A percentile compares a stretch with the other conserved stretches of the same genome.
phyloP scores from a whole-genome alignment of 2,329 filamentous ascomycete species.

The Aureobasidium sp. region DNA sequence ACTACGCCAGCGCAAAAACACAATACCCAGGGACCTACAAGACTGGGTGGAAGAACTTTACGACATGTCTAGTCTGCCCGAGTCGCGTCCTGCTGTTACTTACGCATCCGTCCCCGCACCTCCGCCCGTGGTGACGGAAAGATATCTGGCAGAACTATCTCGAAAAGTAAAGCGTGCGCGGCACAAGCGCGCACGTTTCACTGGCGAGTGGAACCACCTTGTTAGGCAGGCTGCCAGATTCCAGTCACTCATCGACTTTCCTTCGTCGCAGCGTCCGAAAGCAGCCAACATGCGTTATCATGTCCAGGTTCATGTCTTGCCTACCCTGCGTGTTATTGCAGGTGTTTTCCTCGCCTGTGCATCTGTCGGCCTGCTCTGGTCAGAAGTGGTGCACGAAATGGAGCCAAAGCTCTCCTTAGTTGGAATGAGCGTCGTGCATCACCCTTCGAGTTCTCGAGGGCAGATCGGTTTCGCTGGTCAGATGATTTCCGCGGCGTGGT shows the following conservation, averaged over 20 bases:
- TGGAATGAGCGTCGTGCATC: constrained; percentile 63
- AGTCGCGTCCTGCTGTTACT: constrained; percentile 38
- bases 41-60: constrained; percentile 96
- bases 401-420: constrained; percentile 66
- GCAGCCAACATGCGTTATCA: constrained; percentile 72
- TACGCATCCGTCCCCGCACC: constrained; percentile 31
- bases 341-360: constrained; percentile 66
- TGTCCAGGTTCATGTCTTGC: constrained; percentile 66
- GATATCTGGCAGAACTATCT: constrained; percentile 86
- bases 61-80: constrained; percentile 65
- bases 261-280: constrained; percentile 62
- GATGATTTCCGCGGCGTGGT: constrained; percentile 75
- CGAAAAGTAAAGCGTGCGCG: constrained; percentile 72
- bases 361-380: constrained; percentile 84
- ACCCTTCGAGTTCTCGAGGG: constrained; percentile 62
- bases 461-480: constrained; percentile 84
- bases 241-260: constrained; percentile 78
- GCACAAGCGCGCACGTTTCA: constrained; percentile 75
- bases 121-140: constrained; percentile 82
- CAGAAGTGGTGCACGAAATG: constrained; percentile 80
- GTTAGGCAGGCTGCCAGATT: constrained; percentile 66
- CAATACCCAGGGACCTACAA: constrained; percentile 65
- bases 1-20: constrained; percentile 72
- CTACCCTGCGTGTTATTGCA: constrained; percentile 56
- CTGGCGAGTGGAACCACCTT: constrained; percentile 77